These are phyloP conservation scores for Apiotrichum veenhuisii DNA, from an alignment of 1,284 basidiomycete species.

Conservation along the genomic window DNA sequence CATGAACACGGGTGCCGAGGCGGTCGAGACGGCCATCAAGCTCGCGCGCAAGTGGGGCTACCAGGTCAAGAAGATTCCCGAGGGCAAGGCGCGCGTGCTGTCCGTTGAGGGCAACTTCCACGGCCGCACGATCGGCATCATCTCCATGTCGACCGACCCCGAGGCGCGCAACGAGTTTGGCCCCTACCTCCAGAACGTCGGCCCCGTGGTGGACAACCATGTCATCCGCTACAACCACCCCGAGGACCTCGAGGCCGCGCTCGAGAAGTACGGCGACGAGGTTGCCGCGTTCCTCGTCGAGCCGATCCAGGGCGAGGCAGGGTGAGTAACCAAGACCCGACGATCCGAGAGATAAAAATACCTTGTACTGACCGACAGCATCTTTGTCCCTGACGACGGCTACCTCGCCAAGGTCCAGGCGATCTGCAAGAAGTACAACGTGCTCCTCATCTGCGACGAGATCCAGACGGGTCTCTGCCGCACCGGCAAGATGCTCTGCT, in stretches of 20 bases:
- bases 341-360: too few species aligned
- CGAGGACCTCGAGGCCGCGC: conserved; percentile 74
- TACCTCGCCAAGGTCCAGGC: conserved; percentile 75
- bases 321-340: conserved; percentile 56
- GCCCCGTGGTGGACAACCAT: conserved; percentile 59
- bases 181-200: conserved; percentile 81
- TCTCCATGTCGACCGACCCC: conserved; percentile 93
- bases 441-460: conserved; percentile 94
- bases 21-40: conserved; percentile 80
- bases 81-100: conserved; percentile 82
- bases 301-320: conserved; percentile 97
- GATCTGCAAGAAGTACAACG: conserved; percentile 90
- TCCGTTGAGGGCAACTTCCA: conserved; percentile 92
- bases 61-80: conserved; percentile 74
- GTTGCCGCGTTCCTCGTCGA: conserved; percentile 93
- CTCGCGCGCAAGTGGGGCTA: conserved; percentile 89
- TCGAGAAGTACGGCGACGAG: conserved; percentile 76
- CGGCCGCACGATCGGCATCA: conserved; percentile 85
- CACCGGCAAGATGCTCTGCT: conserved; percentile 61
- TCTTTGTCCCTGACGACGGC: conserved; percentile 85
- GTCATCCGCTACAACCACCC: conserved; percentile 76
- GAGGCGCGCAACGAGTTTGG: conserved; percentile 84
- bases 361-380: conserved; percentile 53
- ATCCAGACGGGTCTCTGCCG: conserved; percentile 73
- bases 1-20: conserved; percentile 99